Base-by-base conservation (phyloP, 495 filamentous ascomycete species). In the Glonium stellatum region DNA sequence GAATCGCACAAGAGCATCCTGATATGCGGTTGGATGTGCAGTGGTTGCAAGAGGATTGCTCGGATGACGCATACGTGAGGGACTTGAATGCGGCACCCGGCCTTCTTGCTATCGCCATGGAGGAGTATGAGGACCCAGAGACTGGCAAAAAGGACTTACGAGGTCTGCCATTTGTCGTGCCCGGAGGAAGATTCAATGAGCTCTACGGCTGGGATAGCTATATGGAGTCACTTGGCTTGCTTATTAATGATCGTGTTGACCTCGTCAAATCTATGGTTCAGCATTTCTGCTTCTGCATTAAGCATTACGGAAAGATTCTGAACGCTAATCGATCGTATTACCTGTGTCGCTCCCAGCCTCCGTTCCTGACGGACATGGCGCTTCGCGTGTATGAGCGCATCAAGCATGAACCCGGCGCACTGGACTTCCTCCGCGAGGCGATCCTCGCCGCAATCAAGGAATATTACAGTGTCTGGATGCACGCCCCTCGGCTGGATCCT, bases 301-400 rank as follows among this genome's bases (percentile, higher is more conserved):
- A 89, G 73, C 95, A 98, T 73, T 98, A 98, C 70, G 92, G 89
- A 57, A 98, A 97, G 75, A 92, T 97, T 59, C 84, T 97, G 62
- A 98, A 97, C 72, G 93, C 93, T 19, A 98, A 93, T 34, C 85
- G 93, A 37, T 87, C 90, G 10, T 98, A 98, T 79, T 97, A 97
- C 67, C 84, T 97, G 41, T 85, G 82, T 48, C 85, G 93, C 54
- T 93, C 95, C 0, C 93, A 98, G 73, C 93, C 93, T 1, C 95
- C 93, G 19, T 97, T 98, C 75, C 77, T 98, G 48, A 97, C 95
- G 23, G 95, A 97, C 74, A 96, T 98, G 89, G 90, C 95, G 5
- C 77, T 97, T 50, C 84, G 87, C 25, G 87, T 90, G 3, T 97
- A 90, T 67, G 88, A 95, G 57, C 85, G 84, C 58, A 97, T 96